Conservation (phyloP, 1,284 basidiomycete genomes). For the Lentinula novae-zelandiae region DNA sequence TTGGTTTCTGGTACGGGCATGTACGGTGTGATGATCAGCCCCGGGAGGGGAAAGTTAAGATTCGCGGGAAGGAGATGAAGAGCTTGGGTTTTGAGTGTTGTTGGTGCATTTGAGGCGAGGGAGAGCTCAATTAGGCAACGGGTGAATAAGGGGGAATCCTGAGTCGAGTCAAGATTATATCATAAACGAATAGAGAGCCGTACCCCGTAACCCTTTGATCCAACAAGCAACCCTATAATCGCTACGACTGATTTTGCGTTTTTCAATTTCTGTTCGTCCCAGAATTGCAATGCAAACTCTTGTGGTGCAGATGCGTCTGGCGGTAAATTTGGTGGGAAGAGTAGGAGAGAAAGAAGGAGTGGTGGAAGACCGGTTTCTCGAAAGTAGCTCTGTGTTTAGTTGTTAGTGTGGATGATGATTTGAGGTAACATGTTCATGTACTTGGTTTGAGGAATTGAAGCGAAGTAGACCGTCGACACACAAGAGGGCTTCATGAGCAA, state of each 20-base stretch:
- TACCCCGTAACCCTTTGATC: conserved; percentile 69
- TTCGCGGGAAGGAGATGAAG: conserved; percentile 63
- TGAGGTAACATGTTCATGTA: conserved; percentile 29
- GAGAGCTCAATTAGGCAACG: conserved; percentile 86
- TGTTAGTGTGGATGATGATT: conserved; percentile 8
- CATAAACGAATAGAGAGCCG: conserved; percentile 23
- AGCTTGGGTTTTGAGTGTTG: conserved; percentile 77
- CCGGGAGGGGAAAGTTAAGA: conserved; percentile 57
- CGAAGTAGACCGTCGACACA: conserved; percentile 85
- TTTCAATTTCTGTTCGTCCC: conserved; percentile 86
- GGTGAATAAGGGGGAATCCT: conserved; percentile 65
- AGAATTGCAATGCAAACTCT: conserved; percentile 93
- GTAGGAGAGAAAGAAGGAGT: conserved; percentile 77
- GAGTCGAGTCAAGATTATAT: conserved; percentile 34
- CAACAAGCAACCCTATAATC: conserved; percentile 74
- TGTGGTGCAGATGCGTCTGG: conserved; percentile 74
- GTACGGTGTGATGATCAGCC: conserved; percentile 68
- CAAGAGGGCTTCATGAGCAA: conserved; percentile 82
- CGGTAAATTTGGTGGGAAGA: conserved; percentile 76
- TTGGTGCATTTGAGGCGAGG: conserved; percentile 90
- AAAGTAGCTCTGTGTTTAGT: conserved; percentile 81
- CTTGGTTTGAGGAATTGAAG: conserved; percentile 96
- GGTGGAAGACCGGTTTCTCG: conserved; percentile 87
- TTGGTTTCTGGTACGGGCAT: conserved; percentile 80
- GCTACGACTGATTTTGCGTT: conserved; percentile 79